Base-by-base conservation (phyloP, 2,329 filamentous ascomycete genomes). In the Pseudocercospora cruenta region DNA sequence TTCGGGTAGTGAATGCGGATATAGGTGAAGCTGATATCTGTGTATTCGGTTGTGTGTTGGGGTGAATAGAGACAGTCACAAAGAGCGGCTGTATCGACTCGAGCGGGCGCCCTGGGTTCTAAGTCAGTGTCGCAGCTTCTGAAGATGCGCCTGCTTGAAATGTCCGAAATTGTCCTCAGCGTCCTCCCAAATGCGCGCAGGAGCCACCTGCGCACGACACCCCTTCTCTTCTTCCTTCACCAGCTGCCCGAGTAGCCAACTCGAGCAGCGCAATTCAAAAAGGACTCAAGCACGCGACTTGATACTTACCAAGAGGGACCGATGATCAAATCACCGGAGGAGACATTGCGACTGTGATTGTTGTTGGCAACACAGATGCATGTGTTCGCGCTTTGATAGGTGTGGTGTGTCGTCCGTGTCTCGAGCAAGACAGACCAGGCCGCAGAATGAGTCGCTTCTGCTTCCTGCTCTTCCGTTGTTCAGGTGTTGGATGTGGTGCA, bases 311-410 rank as follows among this genome's bases (percentile, higher is more conserved):
- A 28, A 36, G 55, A 22, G 66, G 61, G 61, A 61, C 58, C 58
- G 53, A 59, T 60, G 60, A 58, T 67, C 65, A 70, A 47, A 65
- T 61, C 60, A 69, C 57, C 53, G 58, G 63, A 53, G 60, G 47
- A 64, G 63, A 67, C 69, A 70, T 70, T 43, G 36, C 67, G 64
- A 26, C 10, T 62, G 63, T 62, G 36, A 39, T 58, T 62, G 67
- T 68, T 64, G 57, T 64, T 60, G 22, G 47, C 49, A 62, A 69
- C 64, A 65, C 64, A 65, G 67, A 45, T 60, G 51, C 62, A 67
- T 58, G 55, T 58, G 28, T 33, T 39, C 31, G 33, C 51, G 28
- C 28, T 31, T 16, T 21, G 51, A 28, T 26, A 16, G 22, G 51
- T 31, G 26, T 55, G 22, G 12, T 55, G 47, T 51, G 21, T 26